Evolutionary conservation across 2,329 filamentous ascomycete genomes (phyloP), one percentile per base, ranked within the genome.

Genomic region (Bipolaris sorokiniana): DNA sequence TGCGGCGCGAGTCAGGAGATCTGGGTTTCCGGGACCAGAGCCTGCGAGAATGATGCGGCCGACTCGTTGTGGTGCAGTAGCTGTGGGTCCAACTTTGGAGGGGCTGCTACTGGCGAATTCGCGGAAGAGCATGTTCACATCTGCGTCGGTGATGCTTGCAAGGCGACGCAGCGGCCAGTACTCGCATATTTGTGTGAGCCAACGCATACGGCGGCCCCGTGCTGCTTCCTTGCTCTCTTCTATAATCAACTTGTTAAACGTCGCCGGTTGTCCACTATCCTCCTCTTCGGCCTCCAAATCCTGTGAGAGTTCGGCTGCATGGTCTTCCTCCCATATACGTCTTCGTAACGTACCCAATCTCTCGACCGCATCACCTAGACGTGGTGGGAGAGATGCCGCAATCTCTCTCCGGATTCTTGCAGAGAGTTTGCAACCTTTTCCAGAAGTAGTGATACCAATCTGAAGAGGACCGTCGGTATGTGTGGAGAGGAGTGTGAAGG

Each of bases 141-240:
- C 93, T 7, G 84, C 83, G 68, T 97, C 91, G 3, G 85, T 89
- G 62, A 98, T 89, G 38, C 84, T 83, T 7, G 92, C 92, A 1
- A 99, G 84, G 16, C 90, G 86, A 62, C 88, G 88, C 23, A 99
- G 82, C 1, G 95, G 93, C 95, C 95, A 99, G 78, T 99, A 99
- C 80, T 99, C 95, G 82, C 95, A 99, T 50, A 99, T 92, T 74
- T 99, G 95, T 18, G 90, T 87, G 1, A 99, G 82, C 95, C 95
- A 99, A 56, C 95, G 86, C 82, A 96, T 93, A 49, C 95, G 85
- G 58, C 94, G 83, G 20, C 86, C 92, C 72, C 92, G 92, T 15
- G 87, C 86, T 3, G 88, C 88, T 58, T 90, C 88, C 0, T 85
- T 79, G 69, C 95, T 91, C 42, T 88, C 86, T 45, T 91, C 88